These are phyloP conservation scores for Pythium brachiatum DNA, from an alignment of 352 stramenopile species.

Conservation along the genomic window DNA sequence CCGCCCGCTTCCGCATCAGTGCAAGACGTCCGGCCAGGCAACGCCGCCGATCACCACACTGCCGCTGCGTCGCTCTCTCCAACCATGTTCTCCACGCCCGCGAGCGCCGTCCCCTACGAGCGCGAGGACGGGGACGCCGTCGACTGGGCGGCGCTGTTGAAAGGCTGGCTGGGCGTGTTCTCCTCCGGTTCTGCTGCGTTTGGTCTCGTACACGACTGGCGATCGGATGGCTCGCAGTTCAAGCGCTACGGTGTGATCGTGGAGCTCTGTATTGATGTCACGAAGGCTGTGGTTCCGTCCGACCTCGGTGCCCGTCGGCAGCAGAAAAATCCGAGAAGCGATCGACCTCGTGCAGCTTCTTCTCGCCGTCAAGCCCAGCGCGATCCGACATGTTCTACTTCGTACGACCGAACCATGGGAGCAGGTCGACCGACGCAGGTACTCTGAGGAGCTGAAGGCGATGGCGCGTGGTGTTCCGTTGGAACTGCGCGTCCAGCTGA, in stretches of 20 bases:
- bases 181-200: background rate
- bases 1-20: too few relatives aligned
- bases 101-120: too few relatives aligned
- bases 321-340: background rate
- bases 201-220: background rate
- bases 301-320: background rate
- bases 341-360: background rate
- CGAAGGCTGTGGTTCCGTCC: background rate
- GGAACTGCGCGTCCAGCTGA: background rate
- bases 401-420: too few relatives aligned
- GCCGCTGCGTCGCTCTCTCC: too few relatives aligned
- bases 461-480: background rate
- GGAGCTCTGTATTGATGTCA: background rate
- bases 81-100: too few relatives aligned
- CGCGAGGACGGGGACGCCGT: background rate
- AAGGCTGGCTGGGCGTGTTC: background rate
- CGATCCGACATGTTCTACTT: background rate
- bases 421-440: too few relatives aligned
- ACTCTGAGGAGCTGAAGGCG: background rate
- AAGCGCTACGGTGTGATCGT: background rate
- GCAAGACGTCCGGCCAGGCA: too few relatives aligned
- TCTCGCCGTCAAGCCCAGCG: background rate
- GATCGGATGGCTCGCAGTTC: background rate
- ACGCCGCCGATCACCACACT: too few relatives aligned
- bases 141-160: background rate